A percentile compares a stretch with the other conserved stretches of the same genome.
phyloP scores from a whole-genome alignment of 2,329 filamentous ascomycete genomes.

The Bipolaris victoriae region DNA sequence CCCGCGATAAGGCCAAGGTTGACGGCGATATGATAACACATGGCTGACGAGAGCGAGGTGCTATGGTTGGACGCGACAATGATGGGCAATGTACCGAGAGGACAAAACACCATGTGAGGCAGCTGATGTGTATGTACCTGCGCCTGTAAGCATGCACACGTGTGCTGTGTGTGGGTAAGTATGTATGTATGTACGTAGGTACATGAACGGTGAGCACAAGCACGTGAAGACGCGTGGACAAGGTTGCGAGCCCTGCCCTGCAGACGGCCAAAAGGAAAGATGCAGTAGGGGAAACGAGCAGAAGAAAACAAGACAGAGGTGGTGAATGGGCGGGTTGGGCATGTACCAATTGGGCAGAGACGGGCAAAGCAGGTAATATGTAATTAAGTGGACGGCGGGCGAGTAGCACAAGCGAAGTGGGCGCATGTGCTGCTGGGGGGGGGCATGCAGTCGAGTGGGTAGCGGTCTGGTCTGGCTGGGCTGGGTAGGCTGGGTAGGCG shows the following conservation, averaged over 20 bases:
- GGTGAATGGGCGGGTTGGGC: no score
- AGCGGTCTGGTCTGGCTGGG: neutral
- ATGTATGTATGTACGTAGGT: neutral
- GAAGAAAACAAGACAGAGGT: neutral
- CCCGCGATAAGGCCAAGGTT: conserved; percentile 13
- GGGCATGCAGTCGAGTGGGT: neutral
- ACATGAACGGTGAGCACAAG: neutral
- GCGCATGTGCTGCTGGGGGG: neutral
- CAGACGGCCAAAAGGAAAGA: neutral
- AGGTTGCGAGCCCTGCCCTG: conserved; percentile 1
- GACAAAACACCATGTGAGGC: neutral
- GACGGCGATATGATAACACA: conserved; percentile 9
- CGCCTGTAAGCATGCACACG: no score
- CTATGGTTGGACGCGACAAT: conserved; percentile 1
- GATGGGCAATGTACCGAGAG: neutral
- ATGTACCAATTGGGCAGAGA: no score
- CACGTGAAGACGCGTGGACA: conserved; percentile 18
- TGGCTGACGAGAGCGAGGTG: conserved; percentile 6
- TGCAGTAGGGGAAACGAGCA: neutral
- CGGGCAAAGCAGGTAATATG: no score
- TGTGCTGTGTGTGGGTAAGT: neutral
- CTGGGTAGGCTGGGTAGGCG: neutral
- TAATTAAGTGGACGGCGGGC: neutral
- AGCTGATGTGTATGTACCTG: neutral
- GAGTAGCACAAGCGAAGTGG: neutral